phyloP scores from a whole-genome alignment of 169 alveolate species.

The Blepharisma undulans region DNA sequence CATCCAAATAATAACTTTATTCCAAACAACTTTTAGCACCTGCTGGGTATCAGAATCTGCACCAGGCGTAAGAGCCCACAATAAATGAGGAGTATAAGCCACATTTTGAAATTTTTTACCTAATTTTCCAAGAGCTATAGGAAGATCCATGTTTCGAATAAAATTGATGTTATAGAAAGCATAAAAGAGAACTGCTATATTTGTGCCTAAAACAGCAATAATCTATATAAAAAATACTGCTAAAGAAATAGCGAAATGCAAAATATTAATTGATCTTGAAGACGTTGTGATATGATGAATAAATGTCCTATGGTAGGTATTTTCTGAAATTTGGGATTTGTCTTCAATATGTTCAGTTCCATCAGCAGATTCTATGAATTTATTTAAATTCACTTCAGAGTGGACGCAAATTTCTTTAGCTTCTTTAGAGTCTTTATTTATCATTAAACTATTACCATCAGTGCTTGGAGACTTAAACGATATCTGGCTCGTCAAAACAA shows the following conservation, averaged over 20 bases:
- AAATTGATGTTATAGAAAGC: background rate
- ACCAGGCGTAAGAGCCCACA: background rate
- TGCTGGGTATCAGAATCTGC: background rate
- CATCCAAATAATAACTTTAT: too few species aligned
- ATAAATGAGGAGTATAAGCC: background rate
- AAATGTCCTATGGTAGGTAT: background rate
- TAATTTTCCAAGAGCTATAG: background rate
- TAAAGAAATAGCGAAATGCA: background rate
- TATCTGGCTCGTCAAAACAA: background rate
- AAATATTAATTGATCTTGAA: background rate
- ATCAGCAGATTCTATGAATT: background rate
- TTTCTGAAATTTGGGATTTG: background rate
- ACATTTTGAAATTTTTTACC: background rate
- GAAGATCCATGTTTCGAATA: background rate
- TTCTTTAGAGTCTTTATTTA: background rate
- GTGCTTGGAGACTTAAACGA: background rate
- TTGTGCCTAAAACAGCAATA: background rate
- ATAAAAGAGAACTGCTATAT: background rate
- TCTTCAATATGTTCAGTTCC: background rate
- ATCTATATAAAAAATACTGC: background rate
- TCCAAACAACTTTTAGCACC: background rate
- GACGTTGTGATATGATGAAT: background rate
- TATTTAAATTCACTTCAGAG: background rate
- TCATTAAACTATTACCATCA: background rate
- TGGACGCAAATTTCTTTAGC: background rate